These are phyloP conservation scores for Parastagonospora avenae DNA, from an alignment of 2,329 filamentous ascomycete species.

Conservation along the genomic window DNA sequence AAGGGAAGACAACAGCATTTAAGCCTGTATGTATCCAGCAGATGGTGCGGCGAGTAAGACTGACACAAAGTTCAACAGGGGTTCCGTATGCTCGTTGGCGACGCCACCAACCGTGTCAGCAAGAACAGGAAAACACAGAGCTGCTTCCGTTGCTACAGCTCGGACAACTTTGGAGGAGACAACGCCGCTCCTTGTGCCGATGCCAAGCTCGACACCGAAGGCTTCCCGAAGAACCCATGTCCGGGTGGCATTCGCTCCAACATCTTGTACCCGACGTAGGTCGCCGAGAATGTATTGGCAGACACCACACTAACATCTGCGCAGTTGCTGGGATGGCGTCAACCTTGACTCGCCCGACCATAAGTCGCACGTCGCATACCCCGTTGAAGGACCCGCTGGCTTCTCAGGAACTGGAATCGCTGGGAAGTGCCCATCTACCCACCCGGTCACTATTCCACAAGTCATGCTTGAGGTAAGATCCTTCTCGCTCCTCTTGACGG, in stretches of 20 bases:
- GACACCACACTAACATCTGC: slow-evolving; percentile 25
- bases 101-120: slow-evolving; percentile 35
- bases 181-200: slow-evolving; percentile 42
- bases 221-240: slow-evolving; percentile 20
- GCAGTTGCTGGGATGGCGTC: slow-evolving; percentile 53
- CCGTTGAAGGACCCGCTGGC: slow-evolving; percentile 33
- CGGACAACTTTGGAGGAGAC: slow-evolving; percentile 53
- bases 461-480: slow-evolving; percentile 48
- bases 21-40: slow-evolving; percentile 19
- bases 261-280: slow-evolving; percentile 28
- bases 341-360: slow-evolving; percentile 60
- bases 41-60: not conserved
- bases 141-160: slow-evolving; percentile 54
- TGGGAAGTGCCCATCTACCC: slow-evolving; percentile 49
- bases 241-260: slow-evolving; percentile 31
- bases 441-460: slow-evolving; percentile 53
- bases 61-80: slow-evolving; percentile 30
- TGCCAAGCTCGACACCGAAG: slow-evolving; percentile 18
- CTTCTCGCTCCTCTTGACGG: not conserved
- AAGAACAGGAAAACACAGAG: slow-evolving; percentile 39
- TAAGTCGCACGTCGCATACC: slow-evolving; percentile 57
- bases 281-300: not conserved
- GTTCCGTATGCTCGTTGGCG: slow-evolving; percentile 55
- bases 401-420: slow-evolving; percentile 25
- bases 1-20: slow-evolving; percentile 52